Evolutionary conservation across 2,329 filamentous ascomycete species (phyloP).

Genomic region (Boeremia lycopersici): DNA sequence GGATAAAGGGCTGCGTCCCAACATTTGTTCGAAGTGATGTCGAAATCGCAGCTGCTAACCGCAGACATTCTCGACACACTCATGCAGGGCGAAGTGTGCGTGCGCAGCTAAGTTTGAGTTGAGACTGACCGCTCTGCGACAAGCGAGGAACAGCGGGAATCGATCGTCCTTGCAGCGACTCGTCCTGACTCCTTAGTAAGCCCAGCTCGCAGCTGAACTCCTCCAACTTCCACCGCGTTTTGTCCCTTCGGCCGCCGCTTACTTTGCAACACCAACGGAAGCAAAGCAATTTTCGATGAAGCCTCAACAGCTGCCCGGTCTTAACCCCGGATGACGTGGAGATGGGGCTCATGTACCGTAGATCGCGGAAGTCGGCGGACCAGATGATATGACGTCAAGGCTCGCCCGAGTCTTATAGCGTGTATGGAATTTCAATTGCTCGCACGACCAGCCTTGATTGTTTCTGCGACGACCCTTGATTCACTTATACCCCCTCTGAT

Average conservation of each 20-base stretch:
- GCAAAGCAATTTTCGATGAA: neutral
- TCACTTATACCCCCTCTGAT: constrained; percentile 1
- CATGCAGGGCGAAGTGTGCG: neutral
- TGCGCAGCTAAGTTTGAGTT: neutral
- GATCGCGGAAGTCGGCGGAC: constrained; percentile 16
- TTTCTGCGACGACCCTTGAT: constrained; percentile 9
- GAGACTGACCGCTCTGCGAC: constrained; percentile 5
- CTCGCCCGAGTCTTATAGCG: constrained; percentile 13
- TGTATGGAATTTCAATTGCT: constrained; percentile 17
- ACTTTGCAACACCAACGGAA: neutral
- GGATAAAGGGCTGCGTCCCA: constrained; percentile 15
- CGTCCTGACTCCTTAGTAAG: neutral
- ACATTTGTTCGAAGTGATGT: constrained; percentile 7
- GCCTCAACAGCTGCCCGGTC: constrained; percentile 1
- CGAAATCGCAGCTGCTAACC: neutral
- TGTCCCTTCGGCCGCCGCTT: constrained; percentile 3
- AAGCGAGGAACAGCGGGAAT: constrained; percentile 2
- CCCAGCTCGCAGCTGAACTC: neutral
- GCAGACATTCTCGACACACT: neutral
- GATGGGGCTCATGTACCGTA: constrained; percentile 5
- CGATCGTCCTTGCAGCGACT: neutral
- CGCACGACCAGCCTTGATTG: constrained; percentile 10
- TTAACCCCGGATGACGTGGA: constrained; percentile 18
- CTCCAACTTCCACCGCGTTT: constrained; percentile 2
- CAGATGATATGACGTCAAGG: constrained; percentile 15